A percentile compares a stretch with the other conserved stretches of the same genome.
These are phyloP conservation scores for Calonectria crousiana DNA, from an alignment of 2,329 filamentous ascomycete species.

Conservation along the genomic window DNA sequence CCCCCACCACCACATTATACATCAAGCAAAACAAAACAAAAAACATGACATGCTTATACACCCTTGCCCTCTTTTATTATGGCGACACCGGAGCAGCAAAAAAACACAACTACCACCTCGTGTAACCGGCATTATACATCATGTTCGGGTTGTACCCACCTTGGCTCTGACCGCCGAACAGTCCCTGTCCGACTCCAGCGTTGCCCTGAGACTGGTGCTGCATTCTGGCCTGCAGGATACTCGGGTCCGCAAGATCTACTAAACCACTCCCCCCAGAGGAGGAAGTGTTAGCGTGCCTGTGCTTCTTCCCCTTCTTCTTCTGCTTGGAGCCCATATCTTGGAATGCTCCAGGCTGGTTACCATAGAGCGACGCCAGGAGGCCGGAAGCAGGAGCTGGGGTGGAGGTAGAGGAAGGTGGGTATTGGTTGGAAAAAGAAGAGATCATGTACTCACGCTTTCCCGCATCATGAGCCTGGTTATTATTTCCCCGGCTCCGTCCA, in stretches of 20 bases:
- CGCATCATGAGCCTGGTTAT: constrained; percentile 81
- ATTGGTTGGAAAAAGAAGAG: constrained; percentile 91
- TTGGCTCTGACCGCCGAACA: constrained; percentile 90
- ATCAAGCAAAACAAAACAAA: constrained; percentile 37
- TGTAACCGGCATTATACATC: constrained; percentile 82
- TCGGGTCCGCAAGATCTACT: constrained; percentile 99
- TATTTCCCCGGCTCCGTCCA: constrained; percentile 75
- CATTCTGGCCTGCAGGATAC: constrained; percentile 98
- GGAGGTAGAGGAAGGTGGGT: constrained; percentile 83
- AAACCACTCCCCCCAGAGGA: constrained; percentile 98
- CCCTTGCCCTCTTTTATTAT: constrained; percentile 31
- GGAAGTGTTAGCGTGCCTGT: constrained; percentile 99
- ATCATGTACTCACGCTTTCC: constrained; percentile 99
- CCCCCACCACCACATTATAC: constrained; percentile 24
- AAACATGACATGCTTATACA: constrained; percentile 41
- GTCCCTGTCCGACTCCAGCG: constrained; percentile 87
- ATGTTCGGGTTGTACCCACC: constrained; percentile 93
- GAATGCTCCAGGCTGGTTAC: constrained; percentile 85
- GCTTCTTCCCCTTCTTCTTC: constrained; percentile 99
- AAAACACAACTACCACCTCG: constrained; percentile 69
- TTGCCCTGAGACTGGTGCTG: constrained; percentile 87
- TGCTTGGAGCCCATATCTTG: constrained; percentile 96
- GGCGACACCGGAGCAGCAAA: constrained; percentile 32
- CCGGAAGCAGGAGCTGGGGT: constrained; percentile 90
- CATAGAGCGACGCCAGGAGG: constrained; percentile 93